Evolutionary conservation across 805 yeast species (phyloP), one percentile per base, ranked within the genome.

Genomic region (Yarrowia porcina): DNA sequence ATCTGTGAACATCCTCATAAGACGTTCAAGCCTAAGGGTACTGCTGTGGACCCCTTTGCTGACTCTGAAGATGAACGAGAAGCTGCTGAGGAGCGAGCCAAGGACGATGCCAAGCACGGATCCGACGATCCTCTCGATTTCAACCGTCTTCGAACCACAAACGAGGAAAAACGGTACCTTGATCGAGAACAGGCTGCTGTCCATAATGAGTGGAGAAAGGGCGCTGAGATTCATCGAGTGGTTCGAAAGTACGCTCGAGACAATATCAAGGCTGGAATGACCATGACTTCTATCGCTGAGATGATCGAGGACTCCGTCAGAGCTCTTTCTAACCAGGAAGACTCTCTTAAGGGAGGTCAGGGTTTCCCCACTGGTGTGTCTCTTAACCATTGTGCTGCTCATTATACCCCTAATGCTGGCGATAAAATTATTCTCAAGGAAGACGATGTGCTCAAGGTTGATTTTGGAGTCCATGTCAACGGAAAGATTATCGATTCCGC

Each of bases 361-460:
- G 99, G 98, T 6, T 94, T 94, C 81, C 99, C 99, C 57, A 91
- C 97, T n/a, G 99, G 99, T 64, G 82, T 94, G 39, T 90, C 97
- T 1, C 75, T 93, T 67, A 94, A 94, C 76, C 89, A 91, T 72
- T 87, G 90, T 72, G 99, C 99, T 25, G 99, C 99, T 0, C 99
- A 94, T 74, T 94, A 91, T 76, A 93, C 98, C 0, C 99, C 99
- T 13, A 94, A 94, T 76, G 87, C 93, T 5, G 97, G 97, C 12
- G 99, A 94, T 74, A 90, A 85, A 70, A 82, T 89, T 7, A 88
- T 88, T 1, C 78, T 94, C 68, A 79, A 82, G 65, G 84, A 90
- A 69, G 96, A 90, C 65, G 99, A 94, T 74, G 97, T 94, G 50
- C 84, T 94, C 90, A 94, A 94, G 77, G 93, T 94, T 39, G 99